Conservation (phyloP, 495 filamentous ascomycete species). For the Astrothelium subdiscretum region DNA sequence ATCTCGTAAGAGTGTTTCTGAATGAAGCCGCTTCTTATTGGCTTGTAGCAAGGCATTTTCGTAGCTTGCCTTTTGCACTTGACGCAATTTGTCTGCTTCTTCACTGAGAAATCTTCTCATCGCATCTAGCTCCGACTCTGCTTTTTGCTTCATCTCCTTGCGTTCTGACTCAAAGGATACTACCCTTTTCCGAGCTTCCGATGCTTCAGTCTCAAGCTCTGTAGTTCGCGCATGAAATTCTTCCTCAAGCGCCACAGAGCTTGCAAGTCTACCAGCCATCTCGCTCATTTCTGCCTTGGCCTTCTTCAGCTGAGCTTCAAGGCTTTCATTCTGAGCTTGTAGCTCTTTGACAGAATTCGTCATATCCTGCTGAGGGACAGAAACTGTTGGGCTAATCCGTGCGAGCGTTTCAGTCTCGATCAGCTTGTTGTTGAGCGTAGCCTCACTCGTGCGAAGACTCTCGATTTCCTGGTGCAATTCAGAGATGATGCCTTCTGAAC, state of each 20-base stretch:
- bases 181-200: background rate
- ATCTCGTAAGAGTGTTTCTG: background rate
- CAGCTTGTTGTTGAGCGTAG: background rate
- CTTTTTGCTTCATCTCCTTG: background rate
- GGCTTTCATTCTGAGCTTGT: background rate
- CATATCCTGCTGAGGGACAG: background rate
- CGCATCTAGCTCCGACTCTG: constrained; percentile 2
- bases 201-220: background rate
- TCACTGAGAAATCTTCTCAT: constrained; percentile 4
- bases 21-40: background rate
- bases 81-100: background rate
- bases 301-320: background rate
- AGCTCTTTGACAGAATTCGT: background rate
- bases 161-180: constrained; percentile 2
- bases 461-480: background rate
- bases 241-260: background rate
- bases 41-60: constrained; percentile 4
- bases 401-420: background rate
- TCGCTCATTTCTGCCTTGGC: constrained; percentile 1
- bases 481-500: background rate
- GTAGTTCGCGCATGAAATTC: background rate
- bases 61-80: background rate
- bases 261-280: background rate
- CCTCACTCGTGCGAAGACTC: background rate
- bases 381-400: background rate